Evolutionary conservation across 768 basidiomycete genomes (phyloP), one percentile per base, ranked within the genome.

Genomic region (Hortiboletus campestris): DNA sequence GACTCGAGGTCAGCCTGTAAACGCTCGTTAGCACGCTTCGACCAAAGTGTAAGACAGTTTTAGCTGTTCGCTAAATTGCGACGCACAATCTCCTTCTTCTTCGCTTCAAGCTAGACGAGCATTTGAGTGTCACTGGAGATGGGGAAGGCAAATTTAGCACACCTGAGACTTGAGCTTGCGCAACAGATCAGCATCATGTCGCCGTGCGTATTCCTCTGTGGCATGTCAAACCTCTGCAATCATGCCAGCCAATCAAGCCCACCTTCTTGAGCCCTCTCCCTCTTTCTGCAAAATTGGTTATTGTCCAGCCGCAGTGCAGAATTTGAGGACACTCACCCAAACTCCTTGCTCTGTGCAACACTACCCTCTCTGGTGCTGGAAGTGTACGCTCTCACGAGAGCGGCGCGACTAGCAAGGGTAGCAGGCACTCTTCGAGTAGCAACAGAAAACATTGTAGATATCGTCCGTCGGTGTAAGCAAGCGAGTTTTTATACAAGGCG

Each of bases 251-350:
- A 14, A 12, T 67, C 54, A 22, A 63, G 34, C 56, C 42, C 16
- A 77, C 81, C 78, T 73, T 90, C 88, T 49, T 87, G 80, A 19
- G 87, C 88, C 66, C 80, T 84, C 70, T 89, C 88, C 71, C 82
- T 89, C 72, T 83, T 83, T 64, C 88, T 90, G 68, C n/a, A 25
- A 12, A 22, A 7, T 10, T 14, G 46, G 31, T 67, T 22, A 51
- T 29, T 22, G 16, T 34, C 34, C 11, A 36, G 16, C 4, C 11
- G 6, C 6, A n/a, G 25, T 17, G 3, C n/a, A 35, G 25, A 42
- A 16, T 19, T 13, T 16, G 16, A 25, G 17, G 44, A 44, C 19
- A 57, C 79, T 51, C 62, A 86, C 88, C 77, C 78, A 74, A 89
- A 89, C 49, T 77, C 82, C 67, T 71, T 80, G 53, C 82, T 84